A percentile compares a stretch with the other conserved stretches of the same genome.
phyloP scores from a whole-genome alignment of 1,139 yeast genomes.

The Cylindricascospora bacillispora region DNA sequence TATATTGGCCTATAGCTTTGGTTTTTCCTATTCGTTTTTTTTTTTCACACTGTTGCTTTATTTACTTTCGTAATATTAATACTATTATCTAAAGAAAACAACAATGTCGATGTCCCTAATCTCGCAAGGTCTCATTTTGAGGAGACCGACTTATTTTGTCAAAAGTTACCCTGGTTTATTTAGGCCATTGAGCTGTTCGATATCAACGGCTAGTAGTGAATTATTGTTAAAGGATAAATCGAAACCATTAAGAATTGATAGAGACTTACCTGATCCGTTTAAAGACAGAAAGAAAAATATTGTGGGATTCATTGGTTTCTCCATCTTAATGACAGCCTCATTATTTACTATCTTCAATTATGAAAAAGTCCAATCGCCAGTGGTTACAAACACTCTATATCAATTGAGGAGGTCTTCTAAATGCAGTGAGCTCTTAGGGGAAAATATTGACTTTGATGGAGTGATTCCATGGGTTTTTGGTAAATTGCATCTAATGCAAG shows the following conservation, averaged over 20 bases:
- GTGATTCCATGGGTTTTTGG: conserved; percentile 89
- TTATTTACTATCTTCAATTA: conserved; percentile 73
- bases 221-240: conserved; percentile 17
- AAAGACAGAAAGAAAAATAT: conserved; percentile 36
- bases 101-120: no score
- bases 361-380: conserved; percentile 81
- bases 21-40: no score
- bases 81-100: no score
- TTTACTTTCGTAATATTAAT: no score
- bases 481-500: conserved; percentile 67
- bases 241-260: conserved; percentile 44
- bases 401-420: conserved; percentile 65
- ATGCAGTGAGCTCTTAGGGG: conserved; percentile 59
- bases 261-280: conserved; percentile 67
- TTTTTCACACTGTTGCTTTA: no score
- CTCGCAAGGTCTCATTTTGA: no score
- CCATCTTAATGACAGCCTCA: conserved; percentile 49
- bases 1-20: no score
- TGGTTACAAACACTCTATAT: conserved; percentile 77
- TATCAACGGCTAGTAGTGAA: no score
- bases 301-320: conserved; percentile 46
- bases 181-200: no score
- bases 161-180: no score
- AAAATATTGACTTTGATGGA: conserved; percentile 54
- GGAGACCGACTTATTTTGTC: no score